Conservation (phyloP, 192 early-diverging fungal species). For the Lobosporangium transversale region DNA sequence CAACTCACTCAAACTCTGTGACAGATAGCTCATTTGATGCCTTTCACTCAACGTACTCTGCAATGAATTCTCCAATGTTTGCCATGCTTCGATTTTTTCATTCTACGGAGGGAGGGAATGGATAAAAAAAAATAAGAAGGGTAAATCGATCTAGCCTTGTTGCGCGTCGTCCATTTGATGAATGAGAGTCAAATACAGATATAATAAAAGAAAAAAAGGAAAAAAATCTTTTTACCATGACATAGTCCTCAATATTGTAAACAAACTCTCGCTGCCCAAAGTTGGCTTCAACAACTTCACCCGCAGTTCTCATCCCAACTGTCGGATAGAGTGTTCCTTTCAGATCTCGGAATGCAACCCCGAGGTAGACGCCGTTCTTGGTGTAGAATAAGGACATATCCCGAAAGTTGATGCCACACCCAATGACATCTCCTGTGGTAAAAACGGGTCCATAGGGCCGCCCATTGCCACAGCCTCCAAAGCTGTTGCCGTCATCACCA, state of each 20-base stretch:
- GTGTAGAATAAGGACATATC: conserved; percentile 86
- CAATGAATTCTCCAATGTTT: conserved; percentile 33
- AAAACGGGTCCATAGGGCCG: conserved; percentile 87
- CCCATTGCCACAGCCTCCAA: conserved; percentile 80
- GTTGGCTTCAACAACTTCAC: conserved; percentile 79
- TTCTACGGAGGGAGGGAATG: conserved; percentile 16
- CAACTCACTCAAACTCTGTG: conserved; percentile 64
- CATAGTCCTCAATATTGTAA: conserved; percentile 78
- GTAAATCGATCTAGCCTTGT: background rate
- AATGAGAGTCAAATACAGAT: too few species aligned
- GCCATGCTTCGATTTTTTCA: conserved; percentile 59
- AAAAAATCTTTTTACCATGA: conserved; percentile 54
- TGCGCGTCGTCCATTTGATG: too few species aligned
- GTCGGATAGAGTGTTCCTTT: conserved; percentile 71
- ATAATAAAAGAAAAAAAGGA: background rate
- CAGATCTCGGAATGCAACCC: conserved; percentile 54
- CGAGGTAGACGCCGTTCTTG: conserved; percentile 87
- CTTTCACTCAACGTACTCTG: conserved; percentile 10
- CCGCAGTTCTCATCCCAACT: conserved; percentile 78
- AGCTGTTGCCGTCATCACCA: conserved; percentile 93
- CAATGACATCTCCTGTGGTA: conserved; percentile 92
- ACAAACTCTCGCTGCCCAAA: conserved; percentile 78
- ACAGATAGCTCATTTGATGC: conserved; percentile 22
- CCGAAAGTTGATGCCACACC: conserved; percentile 91
- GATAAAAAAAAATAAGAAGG: background rate